Percentiles rank a stretch among this genome's conserved stretches.
phyloP scores from a whole-genome alignment of 805 yeast genomes.

The Cyberlindnera veronae region DNA sequence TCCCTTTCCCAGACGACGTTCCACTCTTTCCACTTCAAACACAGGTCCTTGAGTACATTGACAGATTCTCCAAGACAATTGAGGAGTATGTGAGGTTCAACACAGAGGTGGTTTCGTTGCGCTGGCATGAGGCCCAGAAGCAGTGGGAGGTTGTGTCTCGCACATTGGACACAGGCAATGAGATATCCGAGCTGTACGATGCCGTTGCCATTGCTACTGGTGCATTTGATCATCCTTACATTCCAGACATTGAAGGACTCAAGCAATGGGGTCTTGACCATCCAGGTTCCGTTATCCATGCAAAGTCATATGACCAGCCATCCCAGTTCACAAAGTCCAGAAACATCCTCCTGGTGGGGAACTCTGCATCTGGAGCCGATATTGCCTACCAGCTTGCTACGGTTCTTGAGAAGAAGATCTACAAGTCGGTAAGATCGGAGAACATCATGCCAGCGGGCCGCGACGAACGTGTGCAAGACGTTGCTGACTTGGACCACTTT shows the following conservation, averaged over 20 bases:
- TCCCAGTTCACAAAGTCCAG: conserved; percentile 36
- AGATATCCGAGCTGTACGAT: conserved; percentile 41
- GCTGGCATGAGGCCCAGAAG: conserved; percentile 16
- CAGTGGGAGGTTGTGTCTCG: conserved; percentile 44
- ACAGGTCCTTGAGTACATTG: conserved; percentile 60
- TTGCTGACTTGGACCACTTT: conserved; percentile 40
- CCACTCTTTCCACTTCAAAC: conserved; percentile 56
- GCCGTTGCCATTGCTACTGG: conserved; percentile 65
- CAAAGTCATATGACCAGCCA: conserved; percentile 51
- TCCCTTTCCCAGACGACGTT: conserved; percentile 43
- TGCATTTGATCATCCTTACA: conserved; percentile 55
- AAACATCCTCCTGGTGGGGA: conserved; percentile 65
- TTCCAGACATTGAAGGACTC: conserved; percentile 56
- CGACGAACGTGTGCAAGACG: conserved; percentile 38
- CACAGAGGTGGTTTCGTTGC: conserved; percentile 44
- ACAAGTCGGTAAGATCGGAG: conserved; percentile 48
- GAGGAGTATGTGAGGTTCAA: conserved; percentile 40
- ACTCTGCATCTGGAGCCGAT: conserved; percentile 76
- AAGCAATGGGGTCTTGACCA: conserved; percentile 39
- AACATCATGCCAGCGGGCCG: conserved; percentile 41
- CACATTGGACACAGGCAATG: conserved; percentile 25
- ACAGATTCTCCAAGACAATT: conserved; percentile 47
- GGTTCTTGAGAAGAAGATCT: conserved; percentile 37
- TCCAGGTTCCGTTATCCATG: conserved; percentile 52
- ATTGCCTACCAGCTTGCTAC: conserved; percentile 58